These are phyloP conservation scores for Leishmania martiniquensis DNA, from an alignment of 208 protist genomes.

Conservation along the genomic window DNA sequence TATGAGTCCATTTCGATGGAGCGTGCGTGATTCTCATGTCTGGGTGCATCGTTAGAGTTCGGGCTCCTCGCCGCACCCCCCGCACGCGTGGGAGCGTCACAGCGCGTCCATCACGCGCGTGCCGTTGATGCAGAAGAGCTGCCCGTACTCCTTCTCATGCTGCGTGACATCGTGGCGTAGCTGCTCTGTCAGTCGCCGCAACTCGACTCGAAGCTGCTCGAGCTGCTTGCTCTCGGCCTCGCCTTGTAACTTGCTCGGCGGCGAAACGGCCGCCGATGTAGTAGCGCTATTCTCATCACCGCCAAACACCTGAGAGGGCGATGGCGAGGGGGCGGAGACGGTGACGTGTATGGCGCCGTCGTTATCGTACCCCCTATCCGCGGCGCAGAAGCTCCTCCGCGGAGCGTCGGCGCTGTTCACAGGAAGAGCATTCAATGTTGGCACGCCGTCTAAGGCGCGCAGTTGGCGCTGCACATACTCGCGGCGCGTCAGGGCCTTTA, in stretches of 20 bases:
- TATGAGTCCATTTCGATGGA: background rate
- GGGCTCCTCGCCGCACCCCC: background rate
- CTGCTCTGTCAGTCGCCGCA: slow-evolving; percentile 49
- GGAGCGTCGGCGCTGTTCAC: slow-evolving; percentile 1
- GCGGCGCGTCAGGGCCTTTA: slow-evolving; percentile 72
- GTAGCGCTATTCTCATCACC: background rate
- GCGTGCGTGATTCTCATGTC: background rate
- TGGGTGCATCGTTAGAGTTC: background rate
- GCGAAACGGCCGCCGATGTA: background rate
- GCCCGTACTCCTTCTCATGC: slow-evolving; percentile 54
- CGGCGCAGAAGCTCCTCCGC: background rate
- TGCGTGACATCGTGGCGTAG: slow-evolving; percentile 51
- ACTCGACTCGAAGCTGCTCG: slow-evolving; percentile 43
- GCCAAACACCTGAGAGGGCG: background rate
- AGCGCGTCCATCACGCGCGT: slow-evolving; percentile 50
- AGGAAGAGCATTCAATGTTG: slow-evolving; percentile 3
- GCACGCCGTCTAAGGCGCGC: background rate
- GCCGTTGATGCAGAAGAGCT: slow-evolving; percentile 50
- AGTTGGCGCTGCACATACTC: slow-evolving; percentile 63
- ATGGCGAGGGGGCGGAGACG: background rate
- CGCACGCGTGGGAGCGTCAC: background rate
- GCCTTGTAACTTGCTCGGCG: background rate
- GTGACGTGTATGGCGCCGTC: background rate
- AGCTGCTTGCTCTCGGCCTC: background rate
- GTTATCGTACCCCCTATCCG: background rate